Base-by-base conservation (phyloP, 2,329 filamentous ascomycete species). In the Blastomyces gilchristii region DNA sequence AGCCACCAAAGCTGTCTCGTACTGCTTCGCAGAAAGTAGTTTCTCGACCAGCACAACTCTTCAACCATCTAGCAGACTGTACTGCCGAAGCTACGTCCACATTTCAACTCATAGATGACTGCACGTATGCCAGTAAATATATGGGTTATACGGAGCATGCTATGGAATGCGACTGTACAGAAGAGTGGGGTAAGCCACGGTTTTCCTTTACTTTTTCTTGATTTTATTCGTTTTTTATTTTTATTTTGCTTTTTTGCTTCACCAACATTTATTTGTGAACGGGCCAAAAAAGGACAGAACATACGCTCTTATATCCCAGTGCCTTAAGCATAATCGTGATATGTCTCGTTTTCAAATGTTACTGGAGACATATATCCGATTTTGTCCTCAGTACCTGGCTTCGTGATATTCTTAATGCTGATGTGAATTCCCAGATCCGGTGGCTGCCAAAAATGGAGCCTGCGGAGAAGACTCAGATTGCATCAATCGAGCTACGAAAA, bases 391-490 rank as follows among this genome's bases (percentile, higher is more conserved):
- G 34, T 2, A 41, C 2, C 22, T 16, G 25, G 7, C 31, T 25
- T 25, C 34, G 1, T n/a, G n/a, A 59, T 28, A 34, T 47, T 63
- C 18, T 34, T 28, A n/a, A n/a, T 47, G 37, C 41, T 60, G 37
- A 41, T 49, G 37, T n/a, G 16, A 56, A 31, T 62, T 62, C 59
- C 37, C 69, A 85, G 83, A 85, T 72, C 54, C 79, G 60, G 71
- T 77, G 22, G 76, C 77, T 31, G 77, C 77, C 65, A 76, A 72
- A 63, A 99, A 99, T 75, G 77, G 87, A 77, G 92, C 94, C 59
- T 99, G 94, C 75, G 93, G 90, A 68, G 92, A 97, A 71, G 91
- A 97, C 76, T 96, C 92, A 18, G 93, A 97, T 76, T 99, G 94
- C 77, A 99, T 99, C 81, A 99, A 99, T 76, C 89, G 94, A 71